Conservation (phyloP, 768 basidiomycete genomes). For the Hericium rajendrae region DNA sequence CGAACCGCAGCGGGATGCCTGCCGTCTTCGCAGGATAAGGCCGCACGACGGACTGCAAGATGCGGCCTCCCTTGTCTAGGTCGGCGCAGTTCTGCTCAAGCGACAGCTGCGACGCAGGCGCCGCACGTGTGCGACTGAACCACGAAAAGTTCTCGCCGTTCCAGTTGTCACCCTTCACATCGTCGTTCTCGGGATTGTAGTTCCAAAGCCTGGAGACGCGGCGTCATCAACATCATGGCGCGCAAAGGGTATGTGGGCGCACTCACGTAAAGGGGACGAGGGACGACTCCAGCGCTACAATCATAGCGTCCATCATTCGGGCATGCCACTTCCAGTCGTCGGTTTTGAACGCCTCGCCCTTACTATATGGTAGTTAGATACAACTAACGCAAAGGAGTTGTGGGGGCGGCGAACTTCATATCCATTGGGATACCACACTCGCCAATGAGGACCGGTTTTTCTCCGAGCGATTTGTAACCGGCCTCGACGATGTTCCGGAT, state of each 20-base stretch:
- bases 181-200: constrained; percentile 84
- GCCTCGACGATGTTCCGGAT: constrained; percentile 69
- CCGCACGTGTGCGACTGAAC: constrained; percentile 61
- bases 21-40: constrained; percentile 90
- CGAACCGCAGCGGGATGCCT: constrained; percentile 65
- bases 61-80: constrained; percentile 75
- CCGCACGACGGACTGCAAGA: constrained; percentile 71
- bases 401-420: constrained; percentile 57
- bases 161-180: constrained; percentile 78
- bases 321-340: constrained; percentile 77
- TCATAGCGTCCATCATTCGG: constrained; percentile 91
- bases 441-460: constrained; percentile 78
- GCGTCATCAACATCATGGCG: not conserved
- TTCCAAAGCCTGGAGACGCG: constrained; percentile 67
- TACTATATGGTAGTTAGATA: constrained; percentile 28
- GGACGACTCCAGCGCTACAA: constrained; percentile 69
- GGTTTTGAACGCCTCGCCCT: constrained; percentile 57
- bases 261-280: constrained; percentile 82
- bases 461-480: constrained; percentile 62
- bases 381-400: not conserved
- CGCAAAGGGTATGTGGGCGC: not conserved
- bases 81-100: constrained; percentile 54
- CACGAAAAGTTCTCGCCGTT: constrained; percentile 97
- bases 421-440: constrained; percentile 97
- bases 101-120: constrained; percentile 45